These are phyloP conservation scores for Crepidotus variabilis DNA, from an alignment of 768 basidiomycete genomes.

Conservation along the genomic window DNA sequence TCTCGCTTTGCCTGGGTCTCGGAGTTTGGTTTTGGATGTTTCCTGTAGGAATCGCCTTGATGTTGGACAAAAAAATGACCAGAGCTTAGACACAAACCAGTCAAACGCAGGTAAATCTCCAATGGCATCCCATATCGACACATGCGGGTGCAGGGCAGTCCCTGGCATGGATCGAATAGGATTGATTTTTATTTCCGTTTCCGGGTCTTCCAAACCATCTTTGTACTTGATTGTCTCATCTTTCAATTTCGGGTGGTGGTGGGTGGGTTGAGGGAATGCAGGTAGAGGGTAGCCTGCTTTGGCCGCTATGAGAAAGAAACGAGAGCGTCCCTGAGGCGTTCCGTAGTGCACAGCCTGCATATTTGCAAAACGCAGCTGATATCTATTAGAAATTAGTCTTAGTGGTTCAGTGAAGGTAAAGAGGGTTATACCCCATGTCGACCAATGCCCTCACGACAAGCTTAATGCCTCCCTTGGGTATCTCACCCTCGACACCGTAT, in stretches of 20 bases:
- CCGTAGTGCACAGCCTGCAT: slow-evolving; percentile 57
- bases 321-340: slow-evolving; percentile 48
- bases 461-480: slow-evolving; percentile 73
- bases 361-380: slow-evolving; percentile 48
- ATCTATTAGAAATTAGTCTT: slow-evolving; percentile 26
- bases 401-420: not conserved
- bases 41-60: slow-evolving; percentile 21
- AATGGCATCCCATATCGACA: slow-evolving; percentile 72
- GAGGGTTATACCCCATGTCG: slow-evolving; percentile 54
- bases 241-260: slow-evolving; percentile 42
- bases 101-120: slow-evolving; percentile 70
- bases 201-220: slow-evolving; percentile 20
- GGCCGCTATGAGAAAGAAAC: slow-evolving; percentile 54
- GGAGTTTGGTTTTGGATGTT: slow-evolving; percentile 26
- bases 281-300: slow-evolving; percentile 39
- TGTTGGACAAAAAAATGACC: not conserved
- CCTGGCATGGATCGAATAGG: slow-evolving; percentile 48
- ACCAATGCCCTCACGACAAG: slow-evolving; percentile 56
- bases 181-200: slow-evolving; percentile 18
- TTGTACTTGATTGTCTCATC: slow-evolving; percentile 49
- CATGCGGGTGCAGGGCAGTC: slow-evolving; percentile 49
- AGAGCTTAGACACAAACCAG: slow-evolving; percentile 44
- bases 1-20: slow-evolving; percentile 10
- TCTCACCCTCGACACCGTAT: slow-evolving; percentile 56
- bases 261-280: slow-evolving; percentile 51